Base-by-base conservation (phyloP, 1,284 basidiomycete species). In the Ceraceosorus guamensis region DNA sequence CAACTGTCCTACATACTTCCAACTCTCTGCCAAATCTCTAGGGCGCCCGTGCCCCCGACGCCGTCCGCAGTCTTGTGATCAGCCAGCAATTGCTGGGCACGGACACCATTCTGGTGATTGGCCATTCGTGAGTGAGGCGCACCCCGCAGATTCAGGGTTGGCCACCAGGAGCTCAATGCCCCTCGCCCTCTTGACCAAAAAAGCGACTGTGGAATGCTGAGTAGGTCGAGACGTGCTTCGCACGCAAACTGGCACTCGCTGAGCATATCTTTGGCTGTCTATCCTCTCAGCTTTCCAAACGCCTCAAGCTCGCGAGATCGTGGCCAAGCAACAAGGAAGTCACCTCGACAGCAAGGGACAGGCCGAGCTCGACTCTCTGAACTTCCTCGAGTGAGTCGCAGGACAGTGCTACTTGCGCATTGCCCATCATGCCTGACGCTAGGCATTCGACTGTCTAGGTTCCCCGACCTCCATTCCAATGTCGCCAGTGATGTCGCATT, bases 361-460 rank as follows among this genome's bases (percentile, higher is more conserved):
- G 3, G 10, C 46, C 34, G 18, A 33, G n/a, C 4, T 54, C 13
- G 45, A 48, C 35, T 11, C 37, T 8, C 39, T 58, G 18, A 47
- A 58, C 11, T 58, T 58, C 32, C 52, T 56, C 13, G 52, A 47
- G 13, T 58, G n/a, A n/a, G n/a, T n/a, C n/a, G n/a, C n/a, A n/a
- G n/a, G n/a, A n/a, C n/a, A n/a, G n/a, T n/a, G n/a, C n/a, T n/a
- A n/a, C n/a, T n/a, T n/a, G n/a, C n/a, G n/a, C n/a, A n/a, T n/a
- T n/a, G n/a, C n/a, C n/a, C n/a, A n/a, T n/a, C n/a, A n/a, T n/a
- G n/a, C n/a, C n/a, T n/a, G n/a, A n/a, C n/a, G n/a, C n/a, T n/a
- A n/a, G n/a, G n/a, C n/a, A n/a, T n/a, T n/a, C n/a, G n/a, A n/a
- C n/a, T n/a, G n/a, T n/a, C n/a, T n/a, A n/a, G n/a, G n/a, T n/a